Base-by-base conservation (phyloP, 1,139 yeast species). In the Martiniozyma asiatica region DNA sequence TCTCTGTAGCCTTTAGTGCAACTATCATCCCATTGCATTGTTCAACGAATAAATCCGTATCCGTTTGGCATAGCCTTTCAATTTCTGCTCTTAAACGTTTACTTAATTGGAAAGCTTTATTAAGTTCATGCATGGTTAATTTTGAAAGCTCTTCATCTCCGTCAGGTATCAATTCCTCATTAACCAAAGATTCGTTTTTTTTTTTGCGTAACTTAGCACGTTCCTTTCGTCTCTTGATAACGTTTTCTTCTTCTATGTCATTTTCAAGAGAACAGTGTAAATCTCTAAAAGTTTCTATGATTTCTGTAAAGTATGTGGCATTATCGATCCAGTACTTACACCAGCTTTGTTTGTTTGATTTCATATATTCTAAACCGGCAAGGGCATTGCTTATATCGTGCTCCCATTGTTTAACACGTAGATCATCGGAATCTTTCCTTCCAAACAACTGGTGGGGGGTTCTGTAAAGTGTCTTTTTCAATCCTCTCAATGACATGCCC, bases 311-410 rank as follows among this genome's bases (percentile, higher is more conserved):
- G 9, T 51, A 42, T 17, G 60, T 54, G 39, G 68, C 52, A 13
- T 61, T 36, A 5, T 43, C 43, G 9, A 59, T 59, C 59, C 69
- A 58, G 36, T 58, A 53, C 18, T 48, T 44, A 12, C 58, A 50
- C 39, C 65, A 44, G 26, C 56, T 49, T 30, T 51, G 51, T 23
- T 58, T 51, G 37, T 65, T 68, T n/a, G 45, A 31, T 10, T 47
- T 43, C 13, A 67, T 38, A 36, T 56, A 68, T 31, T 59, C 59
- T 31, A 69, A 46, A 2, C 71, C 74, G 24, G 59, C 58, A 17
- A 61, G 43, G 1, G 68, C 51, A 9, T 55, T 48, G 31, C 57
- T 53, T 19, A 68, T 42, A 37, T 68, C 73, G 33, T 60, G 59
- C 31, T 62, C 58, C 55, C 66, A 67, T 22, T 57, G 58, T 10